Evolutionary conservation across 1,139 yeast species (phyloP).

Genomic region (Saccharomyces pastorianus): DNA sequence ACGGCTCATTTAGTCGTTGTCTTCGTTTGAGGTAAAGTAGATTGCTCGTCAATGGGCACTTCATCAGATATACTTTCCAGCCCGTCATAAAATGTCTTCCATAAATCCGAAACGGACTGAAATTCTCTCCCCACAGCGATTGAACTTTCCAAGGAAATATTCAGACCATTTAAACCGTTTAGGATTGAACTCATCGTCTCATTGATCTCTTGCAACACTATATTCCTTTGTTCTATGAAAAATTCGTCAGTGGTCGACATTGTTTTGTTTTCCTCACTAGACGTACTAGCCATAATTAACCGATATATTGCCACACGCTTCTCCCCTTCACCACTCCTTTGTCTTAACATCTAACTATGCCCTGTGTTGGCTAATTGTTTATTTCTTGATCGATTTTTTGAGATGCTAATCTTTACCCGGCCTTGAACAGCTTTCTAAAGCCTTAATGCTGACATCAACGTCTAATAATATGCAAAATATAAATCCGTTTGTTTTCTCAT

Average conservation of each 20-base stretch:
- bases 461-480: background rate
- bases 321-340: background rate
- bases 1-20: background rate
- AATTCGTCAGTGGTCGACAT: slow-evolving; percentile 14
- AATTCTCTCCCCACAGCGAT: slow-evolving; percentile 50
- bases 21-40: background rate
- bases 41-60: slow-evolving; percentile 3
- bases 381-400: background rate
- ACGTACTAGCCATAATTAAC: background rate
- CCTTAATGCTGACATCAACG: background rate
- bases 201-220: slow-evolving; percentile 28
- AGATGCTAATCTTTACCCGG: background rate
- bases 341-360: background rate
- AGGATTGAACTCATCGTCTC: slow-evolving; percentile 43
- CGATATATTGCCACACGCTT: background rate
- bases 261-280: background rate
- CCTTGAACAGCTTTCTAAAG: background rate
- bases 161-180: slow-evolving; percentile 42
- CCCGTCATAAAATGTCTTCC: slow-evolving; percentile 45
- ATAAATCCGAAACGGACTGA: slow-evolving; percentile 41
- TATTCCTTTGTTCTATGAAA: slow-evolving; percentile 28
- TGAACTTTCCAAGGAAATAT: slow-evolving; percentile 44
- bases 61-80: slow-evolving; percentile 16
- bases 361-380: background rate
- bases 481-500: background rate